Evolutionary conservation across 2,329 filamentous ascomycete species (phyloP), one percentile per base, ranked within the genome.

Genomic region (Neurospora sp.): DNA sequence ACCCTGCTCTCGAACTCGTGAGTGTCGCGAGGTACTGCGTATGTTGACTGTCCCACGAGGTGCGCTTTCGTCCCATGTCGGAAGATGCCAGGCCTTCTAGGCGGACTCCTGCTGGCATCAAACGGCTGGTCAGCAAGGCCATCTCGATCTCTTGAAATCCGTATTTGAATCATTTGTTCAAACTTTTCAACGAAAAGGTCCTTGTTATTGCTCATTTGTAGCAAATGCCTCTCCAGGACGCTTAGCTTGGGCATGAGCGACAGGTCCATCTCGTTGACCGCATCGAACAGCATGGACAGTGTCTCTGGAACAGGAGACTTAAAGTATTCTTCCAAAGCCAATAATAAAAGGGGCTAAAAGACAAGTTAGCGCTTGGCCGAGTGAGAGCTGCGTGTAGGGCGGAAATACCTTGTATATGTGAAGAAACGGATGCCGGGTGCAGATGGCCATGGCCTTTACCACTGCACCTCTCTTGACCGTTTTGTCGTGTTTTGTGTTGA

Each of bases 161-260:
- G 89, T 81, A 92, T 92, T 74, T 94, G 88, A 69, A 97, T 91
- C 89, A 98, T 97, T 73, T 91, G 89, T 80, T 97, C 93, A 76
- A 99, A 99, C 78, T 98, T 99, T 78, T 99, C 96, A 39, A 97
- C 88, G 77, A 99, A 99, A 75, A 99, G 88, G 78, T 99, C 96
- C 78, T 96, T 97, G 75, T 93, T 94, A 75, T 97, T 94, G 78
- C 91, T 97, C 8, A 92, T 89, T 78, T 97, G 93, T 36, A 99
- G 81, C 69, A 99, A 89, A 75, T 93, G 89, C 67, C 91, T 88
- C 80, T 99, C 96, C 8, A 97, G 86, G 41, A 91, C 83, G 71
- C 91, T 96, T 68, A 99, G 83, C 74, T 86, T 90, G 0, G 96
- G 96, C 88, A 99, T 92, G 15, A 98, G 83, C 0, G 95, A 97